Percentiles rank a stretch among this genome's conserved stretches.
Conservation (phyloP, 305 asterid genomes). For the Solanum hybrid region DNA sequence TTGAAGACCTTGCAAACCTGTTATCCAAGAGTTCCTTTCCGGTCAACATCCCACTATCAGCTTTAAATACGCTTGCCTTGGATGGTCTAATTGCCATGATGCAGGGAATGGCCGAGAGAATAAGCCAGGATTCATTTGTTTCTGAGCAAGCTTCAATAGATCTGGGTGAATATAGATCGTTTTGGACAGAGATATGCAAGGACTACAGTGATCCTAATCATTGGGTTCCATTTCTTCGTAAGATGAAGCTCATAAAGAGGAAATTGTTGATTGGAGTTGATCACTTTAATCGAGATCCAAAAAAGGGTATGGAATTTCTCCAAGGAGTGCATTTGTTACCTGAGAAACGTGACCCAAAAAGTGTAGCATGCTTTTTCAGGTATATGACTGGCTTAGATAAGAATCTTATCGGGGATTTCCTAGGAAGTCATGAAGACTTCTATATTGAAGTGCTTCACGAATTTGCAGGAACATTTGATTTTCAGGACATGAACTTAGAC, state of each 20-base stretch:
- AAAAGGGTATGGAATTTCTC: constrained; percentile 78
- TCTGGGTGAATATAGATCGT: constrained; percentile 44
- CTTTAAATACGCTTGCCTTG: constrained; percentile 75
- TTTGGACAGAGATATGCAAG: constrained; percentile 64
- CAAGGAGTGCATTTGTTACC: constrained; percentile 65
- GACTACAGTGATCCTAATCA: constrained; percentile 51
- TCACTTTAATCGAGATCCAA: constrained; percentile 81
- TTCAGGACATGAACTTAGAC: constrained; percentile 69
- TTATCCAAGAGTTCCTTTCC: constrained; percentile 90
- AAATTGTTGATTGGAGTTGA: constrained; percentile 74
- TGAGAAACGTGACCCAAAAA: constrained; percentile 51
- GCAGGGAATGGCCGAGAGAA: constrained; percentile 73
- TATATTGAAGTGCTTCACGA: constrained; percentile 74
- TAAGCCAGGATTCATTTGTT: constrained; percentile 42
- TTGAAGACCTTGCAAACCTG: constrained; percentile 75
- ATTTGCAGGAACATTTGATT: constrained; percentile 78
- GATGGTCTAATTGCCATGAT: constrained; percentile 86
- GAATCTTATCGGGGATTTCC: constrained; percentile 71
- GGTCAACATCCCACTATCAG: constrained; percentile 78
- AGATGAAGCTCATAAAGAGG: constrained; percentile 62
- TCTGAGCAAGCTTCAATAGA: constrained; percentile 29
- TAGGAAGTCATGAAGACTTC: constrained; percentile 85
- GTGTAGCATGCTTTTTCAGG: constrained; percentile 79
- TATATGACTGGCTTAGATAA: constrained; percentile 72
- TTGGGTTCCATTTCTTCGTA: constrained; percentile 74